Conservation (phyloP, 208 protist species). For the Acanthamoeba royreba region DNA sequence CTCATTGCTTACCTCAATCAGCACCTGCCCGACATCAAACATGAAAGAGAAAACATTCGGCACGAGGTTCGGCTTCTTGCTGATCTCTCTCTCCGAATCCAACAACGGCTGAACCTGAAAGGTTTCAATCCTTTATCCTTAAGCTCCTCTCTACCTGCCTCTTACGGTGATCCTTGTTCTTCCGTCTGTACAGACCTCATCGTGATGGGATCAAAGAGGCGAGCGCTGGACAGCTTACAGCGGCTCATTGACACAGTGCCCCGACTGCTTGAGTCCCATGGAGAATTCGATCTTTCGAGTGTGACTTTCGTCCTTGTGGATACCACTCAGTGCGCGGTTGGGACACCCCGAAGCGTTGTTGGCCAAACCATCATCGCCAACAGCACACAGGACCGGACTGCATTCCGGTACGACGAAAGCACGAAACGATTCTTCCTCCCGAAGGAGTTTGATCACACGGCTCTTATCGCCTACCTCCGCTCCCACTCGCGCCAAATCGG, state of each 20-base stretch:
- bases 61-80: background rate
- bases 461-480: background rate
- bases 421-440: background rate
- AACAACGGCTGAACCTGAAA: background rate
- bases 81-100: background rate
- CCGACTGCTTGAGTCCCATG: too few species aligned
- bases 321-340: background rate
- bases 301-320: background rate
- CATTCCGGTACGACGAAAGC: background rate
- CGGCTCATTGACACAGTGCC: background rate
- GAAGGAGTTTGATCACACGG: background rate
- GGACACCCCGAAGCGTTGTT: background rate
- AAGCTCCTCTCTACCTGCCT: background rate
- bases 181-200: background rate
- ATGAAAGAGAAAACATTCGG: background rate
- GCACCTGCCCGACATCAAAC: background rate
- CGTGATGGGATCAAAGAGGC: background rate
- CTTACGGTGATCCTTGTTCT: background rate
- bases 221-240: background rate
- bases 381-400: too few species aligned
- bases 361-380: too few species aligned
- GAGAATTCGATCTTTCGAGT: background rate
- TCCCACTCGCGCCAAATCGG: too few species aligned
- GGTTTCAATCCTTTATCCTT: too few species aligned
- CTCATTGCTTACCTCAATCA: background rate